phyloP scores from a whole-genome alignment of 2,329 filamentous ascomycete species.

The Penicillium crustosum region DNA sequence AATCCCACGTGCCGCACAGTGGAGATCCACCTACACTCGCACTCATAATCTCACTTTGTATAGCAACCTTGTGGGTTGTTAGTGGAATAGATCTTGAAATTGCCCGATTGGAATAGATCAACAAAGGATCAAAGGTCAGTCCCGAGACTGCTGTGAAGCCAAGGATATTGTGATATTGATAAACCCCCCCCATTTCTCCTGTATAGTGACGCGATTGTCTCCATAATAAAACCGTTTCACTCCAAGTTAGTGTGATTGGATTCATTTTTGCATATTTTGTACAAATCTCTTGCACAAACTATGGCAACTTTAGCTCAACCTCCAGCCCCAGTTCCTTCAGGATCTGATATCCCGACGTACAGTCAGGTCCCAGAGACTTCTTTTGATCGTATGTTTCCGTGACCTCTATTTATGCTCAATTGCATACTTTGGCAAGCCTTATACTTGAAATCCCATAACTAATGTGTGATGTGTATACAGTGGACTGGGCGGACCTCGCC shows the following conservation, averaged over 20 bases:
- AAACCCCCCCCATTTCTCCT: background rate
- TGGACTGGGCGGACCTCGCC: constrained; percentile 54
- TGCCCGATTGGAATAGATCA: constrained; percentile 4
- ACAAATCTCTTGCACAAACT: background rate
- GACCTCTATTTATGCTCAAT: background rate
- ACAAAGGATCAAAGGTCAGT: background rate
- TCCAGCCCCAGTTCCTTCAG: background rate
- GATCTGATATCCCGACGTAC: constrained; percentile 10
- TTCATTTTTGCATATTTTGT: background rate
- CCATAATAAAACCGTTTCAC: background rate
- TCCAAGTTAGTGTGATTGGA: background rate
- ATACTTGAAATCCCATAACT: background rate
- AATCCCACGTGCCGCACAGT: background rate
- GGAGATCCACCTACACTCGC: background rate
- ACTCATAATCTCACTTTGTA: background rate
- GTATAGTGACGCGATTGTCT: background rate
- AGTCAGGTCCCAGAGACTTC: constrained; percentile 13
- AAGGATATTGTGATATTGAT: background rate
- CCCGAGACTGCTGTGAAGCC: background rate
- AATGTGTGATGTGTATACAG: constrained; percentile 8
- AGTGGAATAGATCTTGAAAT: background rate
- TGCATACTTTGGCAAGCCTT: accelerated
- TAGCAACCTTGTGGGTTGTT: background rate
- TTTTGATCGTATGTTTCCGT: constrained; percentile 6
- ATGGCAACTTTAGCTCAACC: constrained; percentile 6